Conservation (phyloP, 768 basidiomycete genomes). For the Amanita subjunquillea region DNA sequence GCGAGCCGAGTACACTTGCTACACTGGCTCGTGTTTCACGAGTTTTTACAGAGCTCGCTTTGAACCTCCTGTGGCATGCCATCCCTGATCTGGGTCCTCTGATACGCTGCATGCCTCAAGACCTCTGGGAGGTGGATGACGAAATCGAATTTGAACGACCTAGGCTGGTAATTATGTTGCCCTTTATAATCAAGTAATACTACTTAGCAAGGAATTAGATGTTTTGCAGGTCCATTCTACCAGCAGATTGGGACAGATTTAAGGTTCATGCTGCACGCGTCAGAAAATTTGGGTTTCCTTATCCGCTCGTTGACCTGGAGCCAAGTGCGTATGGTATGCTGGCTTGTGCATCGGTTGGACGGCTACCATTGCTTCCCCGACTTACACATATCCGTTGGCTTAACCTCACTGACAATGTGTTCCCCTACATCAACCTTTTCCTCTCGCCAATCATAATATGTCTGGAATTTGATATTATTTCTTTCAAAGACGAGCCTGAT, state of each 20-base stretch:
- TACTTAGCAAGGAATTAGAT: not conserved
- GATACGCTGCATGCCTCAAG: slow-evolving; percentile 2
- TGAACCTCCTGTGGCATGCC: not conserved
- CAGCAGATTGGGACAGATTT: slow-evolving; percentile 2
- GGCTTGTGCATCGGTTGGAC: not conserved
- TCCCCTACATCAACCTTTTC: slow-evolving; percentile 1
- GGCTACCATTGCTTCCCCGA: not conserved
- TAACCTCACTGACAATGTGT: not conserved
- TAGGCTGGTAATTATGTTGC: not conserved
- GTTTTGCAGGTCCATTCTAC: not conserved
- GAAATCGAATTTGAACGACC: not conserved
- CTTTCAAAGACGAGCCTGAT: too few species aligned
- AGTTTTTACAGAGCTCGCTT: not conserved
- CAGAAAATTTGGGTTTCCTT: not conserved
- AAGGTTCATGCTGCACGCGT: not conserved
- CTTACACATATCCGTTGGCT: not conserved
- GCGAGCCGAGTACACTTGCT: not conserved
- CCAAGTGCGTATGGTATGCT: not conserved
- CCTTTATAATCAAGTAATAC: not conserved
- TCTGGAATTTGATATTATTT: not conserved
- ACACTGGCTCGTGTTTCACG: not conserved
- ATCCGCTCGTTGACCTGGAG: not conserved
- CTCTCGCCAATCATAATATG: not conserved
- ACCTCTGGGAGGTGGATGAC: not conserved
- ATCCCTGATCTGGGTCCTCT: not conserved